Evolutionary conservation across 2,329 filamentous ascomycete genomes (phyloP).

Genomic region (Emmonsiellopsis sp.): DNA sequence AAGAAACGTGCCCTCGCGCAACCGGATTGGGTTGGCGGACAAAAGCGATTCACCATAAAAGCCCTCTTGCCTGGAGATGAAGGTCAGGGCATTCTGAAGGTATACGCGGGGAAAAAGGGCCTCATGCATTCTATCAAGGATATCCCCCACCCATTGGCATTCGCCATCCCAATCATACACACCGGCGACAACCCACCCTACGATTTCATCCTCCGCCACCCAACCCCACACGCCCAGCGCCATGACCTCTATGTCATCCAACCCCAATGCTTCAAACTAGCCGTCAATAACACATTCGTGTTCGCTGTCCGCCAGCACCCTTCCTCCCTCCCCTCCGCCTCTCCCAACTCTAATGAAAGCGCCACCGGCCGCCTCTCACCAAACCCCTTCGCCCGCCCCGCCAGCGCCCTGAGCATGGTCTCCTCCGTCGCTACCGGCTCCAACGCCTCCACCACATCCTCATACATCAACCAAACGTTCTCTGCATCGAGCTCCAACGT

Average conservation of each 20-base stretch:
- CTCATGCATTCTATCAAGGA: constrained; percentile 97
- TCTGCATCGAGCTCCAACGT: constrained; percentile 43
- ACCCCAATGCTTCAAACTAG: constrained; percentile 80
- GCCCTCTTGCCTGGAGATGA: constrained; percentile 86
- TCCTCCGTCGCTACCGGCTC: constrained; percentile 46
- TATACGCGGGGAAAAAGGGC: constrained; percentile 89
- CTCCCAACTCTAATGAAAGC: constrained; percentile 25
- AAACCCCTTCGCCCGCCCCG: constrained; percentile 44
- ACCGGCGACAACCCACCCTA: constrained; percentile 88
- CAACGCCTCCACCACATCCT: constrained; percentile 35
- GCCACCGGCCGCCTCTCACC: constrained; percentile 41
- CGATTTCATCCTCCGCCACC: constrained; percentile 85
- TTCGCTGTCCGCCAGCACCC: constrained; percentile 93
- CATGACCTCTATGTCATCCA: constrained; percentile 97
- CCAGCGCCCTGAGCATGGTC: constrained; percentile 53
- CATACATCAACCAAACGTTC: constrained; percentile 28
- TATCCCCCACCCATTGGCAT: constrained; percentile 83
- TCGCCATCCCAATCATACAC: constrained; percentile 83
- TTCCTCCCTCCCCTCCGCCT: constrained; percentile 44
- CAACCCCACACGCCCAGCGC: constrained; percentile 92
- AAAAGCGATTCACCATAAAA: constrained; percentile 90
- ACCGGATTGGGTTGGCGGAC: constrained; percentile 78
- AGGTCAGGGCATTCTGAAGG: constrained; percentile 74
- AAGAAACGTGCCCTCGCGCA: constrained; percentile 83
- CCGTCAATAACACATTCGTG: constrained; percentile 94